Conservation (phyloP, 2,329 filamentous ascomycete genomes). For the Hansfordia pulvinata region DNA sequence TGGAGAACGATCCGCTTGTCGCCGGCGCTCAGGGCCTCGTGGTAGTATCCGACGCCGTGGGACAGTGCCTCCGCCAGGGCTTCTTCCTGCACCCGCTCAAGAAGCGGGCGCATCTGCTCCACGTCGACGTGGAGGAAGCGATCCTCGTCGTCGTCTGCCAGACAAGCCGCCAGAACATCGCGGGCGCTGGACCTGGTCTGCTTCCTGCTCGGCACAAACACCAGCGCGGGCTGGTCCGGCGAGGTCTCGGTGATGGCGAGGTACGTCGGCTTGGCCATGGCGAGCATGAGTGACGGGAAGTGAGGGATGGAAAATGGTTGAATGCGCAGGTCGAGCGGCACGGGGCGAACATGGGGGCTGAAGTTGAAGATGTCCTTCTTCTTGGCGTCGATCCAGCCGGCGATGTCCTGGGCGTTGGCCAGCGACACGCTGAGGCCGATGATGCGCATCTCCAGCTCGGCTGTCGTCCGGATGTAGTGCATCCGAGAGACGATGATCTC, state of each 20-base stretch:
- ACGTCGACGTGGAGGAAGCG: slow-evolving; percentile 79
- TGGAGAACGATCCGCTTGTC: slow-evolving; percentile 93
- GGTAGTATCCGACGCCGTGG: slow-evolving; percentile 93
- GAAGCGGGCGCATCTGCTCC: slow-evolving; percentile 68
- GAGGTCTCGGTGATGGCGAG: slow-evolving; percentile 80
- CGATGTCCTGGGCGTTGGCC: slow-evolving; percentile 84
- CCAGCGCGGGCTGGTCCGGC: slow-evolving; percentile 73
- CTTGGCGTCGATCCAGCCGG: slow-evolving; percentile 94
- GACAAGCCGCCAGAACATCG: slow-evolving; percentile 76
- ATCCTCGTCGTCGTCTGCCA: slow-evolving; percentile 83
- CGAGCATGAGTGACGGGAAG: slow-evolving; percentile 95
- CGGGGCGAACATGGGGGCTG: slow-evolving; percentile 77
- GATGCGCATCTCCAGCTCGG: slow-evolving; percentile 73
- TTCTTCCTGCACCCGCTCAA: slow-evolving; percentile 74
- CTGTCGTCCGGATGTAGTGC: slow-evolving; percentile 87
- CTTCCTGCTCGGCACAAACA: slow-evolving; percentile 89
- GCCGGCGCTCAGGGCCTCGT: slow-evolving; percentile 77
- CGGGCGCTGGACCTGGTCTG: slow-evolving; percentile 79
- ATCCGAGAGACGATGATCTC: slow-evolving; percentile 96
- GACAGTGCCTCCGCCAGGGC: slow-evolving; percentile 79
- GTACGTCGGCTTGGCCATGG: slow-evolving; percentile 94
- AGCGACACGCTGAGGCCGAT: slow-evolving; percentile 84
- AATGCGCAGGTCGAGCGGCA: slow-evolving; percentile 85
- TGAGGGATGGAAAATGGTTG: slow-evolving; percentile 94
- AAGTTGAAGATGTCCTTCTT: slow-evolving; percentile 99